phyloP scores from a whole-genome alignment of 305 asterid genomes.

The Salvia sclarea region DNA sequence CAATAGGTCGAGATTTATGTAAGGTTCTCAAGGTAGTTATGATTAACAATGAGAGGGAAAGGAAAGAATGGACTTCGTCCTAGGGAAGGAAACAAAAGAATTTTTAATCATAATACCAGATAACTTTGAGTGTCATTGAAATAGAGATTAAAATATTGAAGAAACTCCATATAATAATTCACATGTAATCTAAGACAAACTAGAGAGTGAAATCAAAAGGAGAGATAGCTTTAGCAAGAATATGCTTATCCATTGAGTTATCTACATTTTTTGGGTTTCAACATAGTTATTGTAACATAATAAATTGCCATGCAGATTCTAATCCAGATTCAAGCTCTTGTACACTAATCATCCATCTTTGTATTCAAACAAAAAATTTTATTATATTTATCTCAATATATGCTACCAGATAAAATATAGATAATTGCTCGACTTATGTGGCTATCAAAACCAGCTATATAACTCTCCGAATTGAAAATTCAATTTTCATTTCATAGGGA shows the following conservation, averaged over 20 bases:
- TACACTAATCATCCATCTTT: too few relatives aligned
- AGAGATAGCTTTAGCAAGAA: neutral
- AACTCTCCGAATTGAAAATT: too few relatives aligned
- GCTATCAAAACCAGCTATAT: too few relatives aligned
- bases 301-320: too few relatives aligned
- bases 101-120: neutral
- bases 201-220: too few relatives aligned
- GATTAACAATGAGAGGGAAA: neutral
- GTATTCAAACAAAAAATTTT: too few relatives aligned
- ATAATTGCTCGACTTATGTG: too few relatives aligned
- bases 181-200: conserved; percentile 3
- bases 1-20: neutral
- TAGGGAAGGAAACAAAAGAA: neutral
- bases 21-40: neutral
- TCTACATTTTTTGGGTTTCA: neutral
- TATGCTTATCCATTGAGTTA: neutral
- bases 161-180: neutral
- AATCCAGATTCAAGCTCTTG: too few relatives aligned
- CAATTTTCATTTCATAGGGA: too few relatives aligned
- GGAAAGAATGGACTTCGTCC: too few relatives aligned
- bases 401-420: too few relatives aligned
- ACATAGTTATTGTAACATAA: neutral
- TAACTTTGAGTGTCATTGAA: neutral
- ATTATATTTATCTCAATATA: too few relatives aligned
- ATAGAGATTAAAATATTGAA: neutral